Conservation (phyloP, 306 rosid species). For the Leucaena leucocephala region DNA sequence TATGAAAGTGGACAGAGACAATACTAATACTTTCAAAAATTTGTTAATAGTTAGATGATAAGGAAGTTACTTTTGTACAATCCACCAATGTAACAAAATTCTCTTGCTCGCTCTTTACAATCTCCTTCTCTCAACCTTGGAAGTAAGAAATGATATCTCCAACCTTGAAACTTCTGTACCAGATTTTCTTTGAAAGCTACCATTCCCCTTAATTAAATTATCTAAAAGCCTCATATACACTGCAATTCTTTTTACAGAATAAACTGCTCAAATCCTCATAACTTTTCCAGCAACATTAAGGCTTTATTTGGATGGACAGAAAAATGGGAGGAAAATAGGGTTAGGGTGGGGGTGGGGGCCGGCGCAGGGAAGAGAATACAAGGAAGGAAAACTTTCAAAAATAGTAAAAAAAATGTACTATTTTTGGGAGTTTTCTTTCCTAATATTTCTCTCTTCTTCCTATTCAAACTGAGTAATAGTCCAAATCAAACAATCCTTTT, state of each 20-base stretch:
- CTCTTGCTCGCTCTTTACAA: background rate
- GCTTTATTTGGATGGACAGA: too few relatives aligned
- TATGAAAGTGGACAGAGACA: background rate
- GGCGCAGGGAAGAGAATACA: too few relatives aligned
- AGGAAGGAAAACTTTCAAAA: too few relatives aligned
- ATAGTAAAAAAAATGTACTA: too few relatives aligned
- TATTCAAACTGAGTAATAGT: background rate
- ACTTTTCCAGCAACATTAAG: conserved; percentile 13
- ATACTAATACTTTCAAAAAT: background rate
- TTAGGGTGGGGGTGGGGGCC: too few relatives aligned
- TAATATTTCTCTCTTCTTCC: too few relatives aligned
- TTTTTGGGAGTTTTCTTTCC: too few relatives aligned
- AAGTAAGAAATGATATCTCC: background rate
- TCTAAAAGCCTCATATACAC: conserved; percentile 25
- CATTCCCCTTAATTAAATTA: background rate
- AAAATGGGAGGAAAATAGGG: too few relatives aligned
- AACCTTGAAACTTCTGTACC: background rate
- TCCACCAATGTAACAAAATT: background rate
- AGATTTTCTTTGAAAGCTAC: conserved; percentile 9
- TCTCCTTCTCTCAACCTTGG: conserved; percentile 26
- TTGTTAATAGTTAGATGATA: background rate
- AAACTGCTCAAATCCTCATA: conserved; percentile 8
- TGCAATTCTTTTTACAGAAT: conserved; percentile 6
- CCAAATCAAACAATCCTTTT: background rate
- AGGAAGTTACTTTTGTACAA: background rate